Conservation (phyloP, 768 basidiomycete species). For the Solioccasus polychromus region DNA sequence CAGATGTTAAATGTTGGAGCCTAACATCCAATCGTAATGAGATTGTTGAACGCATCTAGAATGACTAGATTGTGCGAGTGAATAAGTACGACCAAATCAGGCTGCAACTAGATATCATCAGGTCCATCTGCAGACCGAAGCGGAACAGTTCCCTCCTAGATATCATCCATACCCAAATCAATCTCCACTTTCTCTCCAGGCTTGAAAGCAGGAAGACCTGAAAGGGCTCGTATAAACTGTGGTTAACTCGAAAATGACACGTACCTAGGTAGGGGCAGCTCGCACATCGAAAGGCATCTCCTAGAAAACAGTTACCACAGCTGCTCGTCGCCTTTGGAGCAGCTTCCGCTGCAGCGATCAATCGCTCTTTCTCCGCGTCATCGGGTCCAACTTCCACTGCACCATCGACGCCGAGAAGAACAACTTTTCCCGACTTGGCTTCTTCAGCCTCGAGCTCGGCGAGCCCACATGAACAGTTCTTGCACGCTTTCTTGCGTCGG, state of each 20-base stretch:
- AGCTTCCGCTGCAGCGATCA: conserved; percentile 62
- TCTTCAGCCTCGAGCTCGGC: conserved; percentile 92
- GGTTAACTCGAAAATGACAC: conserved; percentile 31
- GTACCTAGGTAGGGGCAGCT: conserved; percentile 94
- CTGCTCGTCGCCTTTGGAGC: conserved; percentile 91
- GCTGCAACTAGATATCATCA: conserved; percentile 3
- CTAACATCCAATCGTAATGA: background rate
- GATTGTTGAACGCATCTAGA: conserved; percentile 1
- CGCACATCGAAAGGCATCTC: conserved; percentile 96
- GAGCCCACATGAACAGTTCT: conserved; percentile 94
- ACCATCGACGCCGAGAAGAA: conserved; percentile 59
- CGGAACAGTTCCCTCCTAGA: conserved; percentile 39
- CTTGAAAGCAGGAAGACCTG: conserved; percentile 96
- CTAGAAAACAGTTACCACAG: conserved; percentile 96
- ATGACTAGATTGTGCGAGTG: background rate
- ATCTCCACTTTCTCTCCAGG: conserved; percentile 98
- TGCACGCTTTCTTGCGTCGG: conserved; percentile 90
- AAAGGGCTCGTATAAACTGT: conserved; percentile 6
- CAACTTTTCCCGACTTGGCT: conserved; percentile 52
- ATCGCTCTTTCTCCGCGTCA: conserved; percentile 60
- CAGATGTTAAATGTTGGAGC: background rate
- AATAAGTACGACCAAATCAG: background rate
- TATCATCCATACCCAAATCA: conserved; percentile 84
- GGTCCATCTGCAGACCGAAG: background rate
- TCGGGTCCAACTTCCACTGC: conserved; percentile 58